A percentile compares a stretch with the other conserved stretches of the same genome.
phyloP scores from a whole-genome alignment of 2,329 filamentous ascomycete genomes.

The Penicillium sp. region DNA sequence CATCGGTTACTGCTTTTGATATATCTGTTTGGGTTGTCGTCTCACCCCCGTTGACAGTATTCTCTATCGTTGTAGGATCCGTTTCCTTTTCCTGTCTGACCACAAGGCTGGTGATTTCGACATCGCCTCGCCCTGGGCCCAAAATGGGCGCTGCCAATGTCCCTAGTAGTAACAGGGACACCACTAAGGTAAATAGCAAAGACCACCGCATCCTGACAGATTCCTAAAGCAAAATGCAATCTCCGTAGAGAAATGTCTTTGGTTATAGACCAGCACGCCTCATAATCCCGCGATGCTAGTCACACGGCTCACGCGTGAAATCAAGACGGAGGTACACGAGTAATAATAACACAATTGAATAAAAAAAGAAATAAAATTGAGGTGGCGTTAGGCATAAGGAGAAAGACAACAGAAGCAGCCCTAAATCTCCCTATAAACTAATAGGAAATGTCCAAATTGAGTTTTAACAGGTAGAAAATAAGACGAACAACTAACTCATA shows the following conservation, averaged over 20 bases:
- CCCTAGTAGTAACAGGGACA: conserved; percentile 14
- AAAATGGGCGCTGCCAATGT: conserved; percentile 17
- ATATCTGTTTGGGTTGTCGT: conserved; percentile 11
- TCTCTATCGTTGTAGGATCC: conserved; percentile 3
- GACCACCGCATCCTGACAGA: conserved; percentile 21
- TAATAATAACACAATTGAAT: not conserved
- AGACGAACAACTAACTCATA: not conserved
- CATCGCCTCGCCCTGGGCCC: conserved; percentile 2
- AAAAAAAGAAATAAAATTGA: not conserved
- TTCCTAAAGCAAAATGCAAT: not conserved
- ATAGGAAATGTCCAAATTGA: conserved; percentile 8
- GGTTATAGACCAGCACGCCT: not conserved
- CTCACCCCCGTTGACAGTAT: conserved; percentile 1
- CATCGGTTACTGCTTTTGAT: conserved; percentile 13
- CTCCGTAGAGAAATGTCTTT: not conserved
- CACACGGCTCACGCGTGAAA: not conserved
- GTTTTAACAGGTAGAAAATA: conserved; percentile 9
- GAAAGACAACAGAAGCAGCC: conserved; percentile 2
- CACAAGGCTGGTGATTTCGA: not conserved
- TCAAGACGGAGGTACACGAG: not conserved
- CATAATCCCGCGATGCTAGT: not conserved
- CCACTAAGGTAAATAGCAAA: conserved; percentile 6
- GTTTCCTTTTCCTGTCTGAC: not conserved
- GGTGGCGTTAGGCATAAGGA: conserved; percentile 8
- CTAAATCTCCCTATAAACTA: conserved; percentile 17